phyloP scores from a whole-genome alignment of 257 asterid species.

The Lycium barbarum region DNA sequence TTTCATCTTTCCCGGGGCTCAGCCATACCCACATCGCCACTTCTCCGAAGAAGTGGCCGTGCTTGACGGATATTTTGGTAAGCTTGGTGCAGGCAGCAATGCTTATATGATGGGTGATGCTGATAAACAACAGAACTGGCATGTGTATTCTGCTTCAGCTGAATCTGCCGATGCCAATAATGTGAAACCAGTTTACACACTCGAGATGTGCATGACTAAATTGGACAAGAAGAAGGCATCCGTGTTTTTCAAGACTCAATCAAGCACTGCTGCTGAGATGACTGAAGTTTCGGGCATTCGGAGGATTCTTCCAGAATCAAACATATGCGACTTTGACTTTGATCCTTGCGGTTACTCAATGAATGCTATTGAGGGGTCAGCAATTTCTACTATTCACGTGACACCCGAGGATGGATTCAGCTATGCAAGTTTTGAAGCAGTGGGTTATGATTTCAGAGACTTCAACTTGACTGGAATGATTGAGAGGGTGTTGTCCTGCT shows the following conservation, averaged over 20 bases:
- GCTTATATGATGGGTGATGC: constrained; percentile 67
- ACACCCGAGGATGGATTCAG: constrained; percentile 92
- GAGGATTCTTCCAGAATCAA: constrained; percentile 68
- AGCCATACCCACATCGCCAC: constrained; percentile 77
- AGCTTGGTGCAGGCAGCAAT: constrained; percentile 62
- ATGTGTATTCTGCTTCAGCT: constrained; percentile 73
- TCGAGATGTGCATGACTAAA: constrained; percentile 91
- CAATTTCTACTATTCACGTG: constrained; percentile 73
- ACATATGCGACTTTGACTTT: constrained; percentile 77
- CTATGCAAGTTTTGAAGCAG: constrained; percentile 85
- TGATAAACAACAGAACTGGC: constrained; percentile 71
- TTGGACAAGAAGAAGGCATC: constrained; percentile 67
- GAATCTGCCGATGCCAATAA: constrained; percentile 30
- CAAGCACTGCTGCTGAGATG: constrained; percentile 66
- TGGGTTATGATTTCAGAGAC: constrained; percentile 64
- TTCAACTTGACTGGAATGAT: constrained; percentile 49
- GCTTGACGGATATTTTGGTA: constrained; percentile 62
- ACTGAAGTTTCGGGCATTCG: constrained; percentile 74
- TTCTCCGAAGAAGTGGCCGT: constrained; percentile 74
- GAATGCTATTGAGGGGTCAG: constrained; percentile 70
- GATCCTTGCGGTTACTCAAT: constrained; percentile 93
- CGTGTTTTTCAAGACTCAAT: constrained; percentile 67
- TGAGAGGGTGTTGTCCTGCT: constrained; percentile 79
- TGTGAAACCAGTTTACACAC: constrained; percentile 54
- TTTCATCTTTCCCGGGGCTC: constrained; percentile 81